Base-by-base conservation (phyloP, 1,139 yeast genomes). In the Geotrichum carabidarum region DNA sequence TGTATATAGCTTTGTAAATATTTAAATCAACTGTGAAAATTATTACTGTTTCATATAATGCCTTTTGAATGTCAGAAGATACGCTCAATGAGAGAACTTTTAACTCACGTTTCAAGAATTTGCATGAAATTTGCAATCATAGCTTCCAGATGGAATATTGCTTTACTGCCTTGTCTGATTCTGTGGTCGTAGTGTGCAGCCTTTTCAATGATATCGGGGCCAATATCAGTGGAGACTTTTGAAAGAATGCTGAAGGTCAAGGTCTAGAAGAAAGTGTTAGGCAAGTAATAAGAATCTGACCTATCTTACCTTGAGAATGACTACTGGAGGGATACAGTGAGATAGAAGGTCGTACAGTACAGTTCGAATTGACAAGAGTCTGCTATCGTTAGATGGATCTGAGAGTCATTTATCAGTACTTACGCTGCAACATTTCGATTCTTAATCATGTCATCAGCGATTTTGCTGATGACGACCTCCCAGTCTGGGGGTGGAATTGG, bases 141-240 rank as follows among this genome's bases (percentile, higher is more conserved):
- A 1, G 98, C 99, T 71, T 93, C 99, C 57, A 93, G 74, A 69
- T 93, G 99, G 71, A 89, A 93, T 14, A 93, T 93, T 45, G 93
- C 86, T 69, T 93, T 93, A 60, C 80, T 80, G 1, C 99, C 99
- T 58, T 87, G 74, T 59, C 93, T 81, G 58, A 93, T 75, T 56
- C 99, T 79, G 66, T 93, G 97, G 66, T 93, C 98, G 68, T 85
- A 93, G 4, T 76, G 67, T 1, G 96, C 80, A 1, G 89, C 91
- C 32, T 82, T 73, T 12, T 79, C 79, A n/a, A 88, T 81, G 50
- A 93, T 74, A 14, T 74, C 77, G 8, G 76, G 68, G 40, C 81
- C 78, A 1, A 78, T 71, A 0, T 64, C 63, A 11, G 71, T 72
- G 35, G 73, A 74, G 34, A 78, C 74, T 50, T 59, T 68, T 30